Conservation (phyloP, 495 filamentous ascomycete genomes). For the Chaetomidium leptoderma region DNA sequence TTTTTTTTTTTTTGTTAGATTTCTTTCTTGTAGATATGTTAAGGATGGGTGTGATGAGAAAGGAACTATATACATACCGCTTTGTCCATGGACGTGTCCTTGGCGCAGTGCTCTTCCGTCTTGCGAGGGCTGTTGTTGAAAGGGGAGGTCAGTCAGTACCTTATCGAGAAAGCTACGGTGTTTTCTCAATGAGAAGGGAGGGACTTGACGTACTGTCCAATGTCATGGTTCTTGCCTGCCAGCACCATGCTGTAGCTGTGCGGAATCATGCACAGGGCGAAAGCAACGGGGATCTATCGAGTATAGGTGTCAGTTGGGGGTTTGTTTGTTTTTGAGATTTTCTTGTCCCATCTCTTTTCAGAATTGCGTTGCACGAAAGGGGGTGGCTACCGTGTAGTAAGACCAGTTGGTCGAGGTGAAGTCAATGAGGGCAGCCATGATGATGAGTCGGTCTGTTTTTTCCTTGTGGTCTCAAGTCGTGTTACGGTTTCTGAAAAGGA, state of each 20-base stretch:
- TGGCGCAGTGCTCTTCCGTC: constrained; percentile 27
- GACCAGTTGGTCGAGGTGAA: constrained; percentile 42
- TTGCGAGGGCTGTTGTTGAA: constrained; percentile 23
- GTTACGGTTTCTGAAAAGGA: not conserved
- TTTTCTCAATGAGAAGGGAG: not conserved
- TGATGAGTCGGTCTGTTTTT: not conserved
- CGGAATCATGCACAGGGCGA: constrained; percentile 38
- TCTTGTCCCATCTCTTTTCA: not conserved
- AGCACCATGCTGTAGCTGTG: constrained; percentile 32
- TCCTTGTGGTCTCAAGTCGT: not conserved
- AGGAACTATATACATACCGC: no score
- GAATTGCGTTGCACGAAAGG: not conserved
- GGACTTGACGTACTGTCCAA: constrained; percentile 23
- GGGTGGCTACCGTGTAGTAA: constrained; percentile 41
- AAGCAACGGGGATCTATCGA: constrained; percentile 45
- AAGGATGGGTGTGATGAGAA: not conserved
- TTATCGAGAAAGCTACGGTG: not conserved
- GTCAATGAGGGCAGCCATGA: constrained; percentile 42
- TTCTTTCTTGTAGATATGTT: not conserved
- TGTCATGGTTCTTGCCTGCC: constrained; percentile 42
- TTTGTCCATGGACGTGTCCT: constrained; percentile 43
- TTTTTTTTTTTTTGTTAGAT: not conserved
- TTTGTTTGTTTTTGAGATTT: not conserved
- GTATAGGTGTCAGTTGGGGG: constrained; percentile 4
- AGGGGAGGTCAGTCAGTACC: no score